Base-by-base conservation (phyloP, 805 yeast species). In the Cyberlindnera meyerae region DNA sequence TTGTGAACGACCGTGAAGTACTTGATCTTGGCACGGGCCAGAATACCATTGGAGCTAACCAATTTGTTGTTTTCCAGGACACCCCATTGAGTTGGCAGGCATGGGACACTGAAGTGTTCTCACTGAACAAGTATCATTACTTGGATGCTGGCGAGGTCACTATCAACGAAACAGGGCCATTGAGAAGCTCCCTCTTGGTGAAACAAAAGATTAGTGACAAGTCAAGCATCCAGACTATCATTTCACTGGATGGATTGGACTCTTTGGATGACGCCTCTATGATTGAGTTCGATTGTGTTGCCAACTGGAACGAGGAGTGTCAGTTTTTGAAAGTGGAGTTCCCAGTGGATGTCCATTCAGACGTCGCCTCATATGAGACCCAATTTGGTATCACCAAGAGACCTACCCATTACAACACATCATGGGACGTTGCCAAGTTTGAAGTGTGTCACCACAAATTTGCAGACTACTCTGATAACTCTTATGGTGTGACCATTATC, bases 341-440 rank as follows among this genome's bases (percentile, higher is more conserved):
- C 63, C 96, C 97, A 2, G 95, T 90, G 15, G 82, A 84, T 20
- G 71, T 90, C 14, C 75, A 75, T 48, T 70, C 75, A 27, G 93
- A 89, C 15, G 70, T 54, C 37, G 97, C 96, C 2, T 76, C 79
- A 39, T 93, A 86, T 58, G 98, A 90, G 60, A 88, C 97, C 2
- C 96, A 89, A 58, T 90, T 85, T 61, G 98, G 98, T 36, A 62
- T 84, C 31, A 90, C 95, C 6, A 79, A 75, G 52, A 76, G 97
- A 48, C 95, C 97, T 32, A 90, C 97, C 0, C 97, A 90, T 61
- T 90, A 70, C 65, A 93, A 90, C 58, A 90, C 98, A 1, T 68
- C 86, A 1, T 90, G 97, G 97, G 98, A 90, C 54, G 82, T 82
- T 24, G 97, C 97, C 40, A 89, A 88, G 58, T 90, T 90, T 60